phyloP scores from a whole-genome alignment of 2,329 filamentous ascomycete genomes.

The Pseudogymnoascus sp. region DNA sequence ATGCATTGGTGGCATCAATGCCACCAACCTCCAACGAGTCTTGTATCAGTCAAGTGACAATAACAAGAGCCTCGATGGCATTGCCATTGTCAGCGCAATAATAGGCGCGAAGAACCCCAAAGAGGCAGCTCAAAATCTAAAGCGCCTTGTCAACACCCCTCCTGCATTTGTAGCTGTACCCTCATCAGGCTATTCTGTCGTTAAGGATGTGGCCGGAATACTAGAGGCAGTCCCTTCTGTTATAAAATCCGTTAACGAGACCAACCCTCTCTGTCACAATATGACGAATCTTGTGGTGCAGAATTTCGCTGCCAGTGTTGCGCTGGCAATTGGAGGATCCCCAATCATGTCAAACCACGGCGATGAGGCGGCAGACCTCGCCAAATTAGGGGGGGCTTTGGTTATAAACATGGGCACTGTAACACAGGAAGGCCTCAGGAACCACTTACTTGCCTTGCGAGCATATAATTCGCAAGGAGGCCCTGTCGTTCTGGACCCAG shows the following conservation, averaged over 20 bases:
- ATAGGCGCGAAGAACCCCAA: conserved; percentile 64
- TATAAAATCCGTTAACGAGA: conserved; percentile 54
- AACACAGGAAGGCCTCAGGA: conserved; percentile 63
- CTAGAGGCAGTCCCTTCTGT: conserved; percentile 31
- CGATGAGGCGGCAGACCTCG: conserved; percentile 75
- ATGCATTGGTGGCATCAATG: conserved; percentile 84
- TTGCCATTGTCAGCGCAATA: conserved; percentile 86
- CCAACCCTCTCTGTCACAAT: conserved; percentile 74
- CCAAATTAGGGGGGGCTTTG: conserved; percentile 66
- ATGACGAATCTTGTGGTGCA: conserved; percentile 97
- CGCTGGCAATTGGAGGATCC: conserved; percentile 73
- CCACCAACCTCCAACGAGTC: conserved; percentile 65
- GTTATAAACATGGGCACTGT: conserved; percentile 95
- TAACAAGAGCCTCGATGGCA: conserved; percentile 62
- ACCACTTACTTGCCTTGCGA: conserved; percentile 64
- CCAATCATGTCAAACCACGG: conserved; percentile 93
- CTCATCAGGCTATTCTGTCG: conserved; percentile 15
- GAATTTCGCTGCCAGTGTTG: conserved; percentile 89
- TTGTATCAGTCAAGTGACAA: conserved; percentile 56
- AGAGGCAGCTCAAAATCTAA: conserved; percentile 53
- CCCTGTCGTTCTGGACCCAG: conserved; percentile 80
- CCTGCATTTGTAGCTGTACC: conserved; percentile 23
- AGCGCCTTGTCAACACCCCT: conserved; percentile 40
- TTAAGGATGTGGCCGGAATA: conserved; percentile 19
- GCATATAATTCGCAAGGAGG: conserved; percentile 75